These are phyloP conservation scores for Scenedesmus sp. DNA, from an alignment of 163 green algal genomes.

Conservation along the genomic window DNA sequence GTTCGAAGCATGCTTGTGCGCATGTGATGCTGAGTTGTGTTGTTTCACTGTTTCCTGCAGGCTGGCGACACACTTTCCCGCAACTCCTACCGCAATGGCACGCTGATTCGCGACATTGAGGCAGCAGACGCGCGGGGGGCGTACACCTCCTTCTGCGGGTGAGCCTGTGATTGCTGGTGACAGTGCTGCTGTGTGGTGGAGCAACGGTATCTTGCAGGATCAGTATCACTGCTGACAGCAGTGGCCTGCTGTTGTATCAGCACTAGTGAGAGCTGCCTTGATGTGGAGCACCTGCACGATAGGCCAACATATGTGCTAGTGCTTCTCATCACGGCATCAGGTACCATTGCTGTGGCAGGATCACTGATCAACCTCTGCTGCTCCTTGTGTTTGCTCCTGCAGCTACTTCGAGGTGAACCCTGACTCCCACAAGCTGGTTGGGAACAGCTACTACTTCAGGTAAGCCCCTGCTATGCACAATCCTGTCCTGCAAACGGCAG, in stretches of 20 bases:
- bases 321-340: too few relatives aligned
- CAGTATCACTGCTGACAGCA: too few relatives aligned
- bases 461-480: neutral
- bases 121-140: neutral
- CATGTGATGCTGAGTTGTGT: neutral
- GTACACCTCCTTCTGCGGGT: conserved; percentile 45
- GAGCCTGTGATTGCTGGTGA: neutral
- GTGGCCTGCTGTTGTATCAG: too few relatives aligned
- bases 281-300: too few relatives aligned
- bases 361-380: neutral
- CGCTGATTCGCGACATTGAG: conserved; percentile 19
- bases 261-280: too few relatives aligned
- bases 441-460: conserved; percentile 42
- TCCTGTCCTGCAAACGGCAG: neutral
- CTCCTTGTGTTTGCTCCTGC: neutral
- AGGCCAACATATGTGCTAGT: too few relatives aligned
- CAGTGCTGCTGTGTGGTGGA: too few relatives aligned
- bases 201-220: too few relatives aligned
- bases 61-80: conserved; percentile 37
- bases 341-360: too few relatives aligned
- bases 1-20: neutral
- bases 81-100: conserved; percentile 53
- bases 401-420: conserved; percentile 41
- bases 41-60: neutral
- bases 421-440: neutral